Evolutionary conservation across 371 early-diverging fungal species (phyloP).

Genomic region (Rhizopus sp.): DNA sequence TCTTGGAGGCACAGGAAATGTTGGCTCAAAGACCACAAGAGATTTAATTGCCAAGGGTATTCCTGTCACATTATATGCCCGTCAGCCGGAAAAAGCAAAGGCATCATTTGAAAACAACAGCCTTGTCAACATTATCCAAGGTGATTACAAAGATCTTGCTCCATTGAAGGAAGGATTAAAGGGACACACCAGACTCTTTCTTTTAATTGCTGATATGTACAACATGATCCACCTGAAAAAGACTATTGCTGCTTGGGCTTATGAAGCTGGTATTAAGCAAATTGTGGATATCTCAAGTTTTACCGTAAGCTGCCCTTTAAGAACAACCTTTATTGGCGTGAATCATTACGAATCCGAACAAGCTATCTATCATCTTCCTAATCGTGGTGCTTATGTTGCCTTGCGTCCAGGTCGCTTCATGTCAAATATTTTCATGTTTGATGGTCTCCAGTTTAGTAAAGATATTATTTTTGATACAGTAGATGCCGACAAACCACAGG

Average conservation of each 20-base stretch:
- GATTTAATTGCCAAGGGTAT: conserved; percentile 13
- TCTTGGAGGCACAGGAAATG: conserved; percentile 32
- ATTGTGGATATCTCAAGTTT: conserved; percentile 35
- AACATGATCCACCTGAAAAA: conserved; percentile 12
- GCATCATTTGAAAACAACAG: background rate
- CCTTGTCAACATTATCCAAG: conserved; percentile 21
- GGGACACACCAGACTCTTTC: conserved; percentile 34
- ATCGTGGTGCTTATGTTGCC: conserved; percentile 26
- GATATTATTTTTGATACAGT: conserved; percentile 4
- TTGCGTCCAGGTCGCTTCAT: conserved; percentile 41
- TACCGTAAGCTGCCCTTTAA: conserved; percentile 21
- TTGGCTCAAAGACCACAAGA: conserved; percentile 11
- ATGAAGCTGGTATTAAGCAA: conserved; percentile 37
- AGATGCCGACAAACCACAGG: conserved; percentile 5
- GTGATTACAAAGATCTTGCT: conserved; percentile 27
- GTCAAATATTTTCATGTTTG: conserved; percentile 21
- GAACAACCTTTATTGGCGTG: conserved; percentile 11
- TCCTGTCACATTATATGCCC: conserved; percentile 17
- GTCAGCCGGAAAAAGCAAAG: conserved; percentile 18
- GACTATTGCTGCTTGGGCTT: conserved; percentile 17
- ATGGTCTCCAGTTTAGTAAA: background rate
- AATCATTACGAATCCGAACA: conserved; percentile 29
- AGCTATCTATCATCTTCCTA: conserved; percentile 23
- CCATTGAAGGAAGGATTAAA: conserved; percentile 24
- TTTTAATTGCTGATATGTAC: conserved; percentile 16